phyloP scores from a whole-genome alignment of 129 eudicot genomes.

The Flaveria robusta region DNA sequence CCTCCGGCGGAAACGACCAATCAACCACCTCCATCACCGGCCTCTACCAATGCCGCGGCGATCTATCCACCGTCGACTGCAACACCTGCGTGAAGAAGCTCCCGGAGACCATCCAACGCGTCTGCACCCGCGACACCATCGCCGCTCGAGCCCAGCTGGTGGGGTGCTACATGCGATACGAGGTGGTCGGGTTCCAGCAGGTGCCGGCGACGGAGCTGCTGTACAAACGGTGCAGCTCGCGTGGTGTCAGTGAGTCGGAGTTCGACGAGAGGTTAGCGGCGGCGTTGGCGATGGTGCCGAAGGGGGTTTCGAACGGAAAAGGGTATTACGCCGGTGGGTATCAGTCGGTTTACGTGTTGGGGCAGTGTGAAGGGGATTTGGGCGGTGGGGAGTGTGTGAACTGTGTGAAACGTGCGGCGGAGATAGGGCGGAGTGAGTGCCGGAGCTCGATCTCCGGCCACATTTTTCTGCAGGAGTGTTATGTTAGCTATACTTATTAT shows the following conservation, averaged over 20 bases:
- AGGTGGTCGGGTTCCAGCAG: constrained; percentile 58
- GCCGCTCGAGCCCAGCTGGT: constrained; percentile 64
- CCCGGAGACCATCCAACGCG: constrained; percentile 31
- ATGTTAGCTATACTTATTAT: constrained; percentile 67
- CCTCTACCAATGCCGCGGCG: constrained; percentile 89
- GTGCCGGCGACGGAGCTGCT: constrained; percentile 58
- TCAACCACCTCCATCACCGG: constrained; percentile 54
- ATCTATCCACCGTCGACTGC: constrained; percentile 61
- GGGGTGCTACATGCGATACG: constrained; percentile 77
- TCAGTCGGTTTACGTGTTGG: constrained; percentile 73
- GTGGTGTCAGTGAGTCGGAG: constrained; percentile 54
- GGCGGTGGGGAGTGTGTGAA: constrained; percentile 67
- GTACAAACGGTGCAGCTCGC: constrained; percentile 66
- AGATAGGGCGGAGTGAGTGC: constrained; percentile 54
- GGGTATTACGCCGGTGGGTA: constrained; percentile 74
- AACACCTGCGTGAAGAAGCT: constrained; percentile 50
- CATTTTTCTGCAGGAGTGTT: constrained; percentile 64
- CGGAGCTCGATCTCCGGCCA: constrained; percentile 54
- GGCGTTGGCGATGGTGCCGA: constrained; percentile 58
- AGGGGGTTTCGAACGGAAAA: constrained; percentile 62
- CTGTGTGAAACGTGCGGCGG: constrained; percentile 72
- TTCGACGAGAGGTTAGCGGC: constrained; percentile 53
- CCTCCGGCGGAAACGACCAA: constrained; percentile 36
- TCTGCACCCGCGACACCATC: constrained; percentile 54
- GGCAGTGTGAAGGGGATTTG: constrained; percentile 96